phyloP scores from a whole-genome alignment of 1,139 yeast species.

The Geotrichum fermentans region DNA sequence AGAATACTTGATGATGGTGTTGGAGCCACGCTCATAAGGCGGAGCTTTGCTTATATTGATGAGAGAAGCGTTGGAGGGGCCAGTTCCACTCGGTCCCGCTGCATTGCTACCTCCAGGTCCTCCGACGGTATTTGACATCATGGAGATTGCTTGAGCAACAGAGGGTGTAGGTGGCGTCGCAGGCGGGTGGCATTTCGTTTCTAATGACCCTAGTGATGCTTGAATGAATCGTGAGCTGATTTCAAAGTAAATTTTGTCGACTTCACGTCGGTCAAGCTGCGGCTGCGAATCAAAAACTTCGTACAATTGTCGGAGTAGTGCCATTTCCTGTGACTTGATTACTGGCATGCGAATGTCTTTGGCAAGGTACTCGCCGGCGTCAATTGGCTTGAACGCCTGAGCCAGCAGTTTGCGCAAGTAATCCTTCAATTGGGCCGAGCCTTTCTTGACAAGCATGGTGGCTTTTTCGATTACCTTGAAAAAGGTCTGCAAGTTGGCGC shows the following conservation, averaged over 20 bases:
- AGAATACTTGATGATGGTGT: slow-evolving; percentile 54
- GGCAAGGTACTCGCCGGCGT: slow-evolving; percentile 24
- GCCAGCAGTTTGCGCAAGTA: slow-evolving; percentile 26
- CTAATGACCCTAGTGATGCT: slow-evolving; percentile 43
- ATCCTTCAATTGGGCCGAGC: slow-evolving; percentile 27
- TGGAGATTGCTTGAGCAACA: slow-evolving; percentile 10
- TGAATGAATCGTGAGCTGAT: slow-evolving; percentile 46
- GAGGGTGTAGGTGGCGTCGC: slow-evolving; percentile 17
- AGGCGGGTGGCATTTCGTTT: slow-evolving; percentile 13
- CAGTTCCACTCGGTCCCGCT: slow-evolving; percentile 1
- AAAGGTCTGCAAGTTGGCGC: slow-evolving; percentile 29
- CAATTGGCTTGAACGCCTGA: slow-evolving; percentile 27
- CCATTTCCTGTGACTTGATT: slow-evolving; percentile 21
- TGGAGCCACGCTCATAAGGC: slow-evolving; percentile 55
- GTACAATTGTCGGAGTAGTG: slow-evolving; percentile 23
- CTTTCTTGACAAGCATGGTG: slow-evolving; percentile 26
- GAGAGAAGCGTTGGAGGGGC: slow-evolving; percentile 7
- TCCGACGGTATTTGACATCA: slow-evolving; percentile 26
- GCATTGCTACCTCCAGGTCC: slow-evolving; percentile 10
- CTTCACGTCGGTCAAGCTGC: slow-evolving; percentile 37
- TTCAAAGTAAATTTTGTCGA: slow-evolving; percentile 45
- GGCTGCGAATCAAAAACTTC: slow-evolving; percentile 35
- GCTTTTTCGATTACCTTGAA: slow-evolving; percentile 33
- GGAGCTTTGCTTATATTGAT: slow-evolving; percentile 37
- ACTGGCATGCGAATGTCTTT: slow-evolving; percentile 26